These are phyloP conservation scores for Xerocomus brunneocitrinus DNA, from an alignment of 768 basidiomycete genomes.

Conservation along the genomic window DNA sequence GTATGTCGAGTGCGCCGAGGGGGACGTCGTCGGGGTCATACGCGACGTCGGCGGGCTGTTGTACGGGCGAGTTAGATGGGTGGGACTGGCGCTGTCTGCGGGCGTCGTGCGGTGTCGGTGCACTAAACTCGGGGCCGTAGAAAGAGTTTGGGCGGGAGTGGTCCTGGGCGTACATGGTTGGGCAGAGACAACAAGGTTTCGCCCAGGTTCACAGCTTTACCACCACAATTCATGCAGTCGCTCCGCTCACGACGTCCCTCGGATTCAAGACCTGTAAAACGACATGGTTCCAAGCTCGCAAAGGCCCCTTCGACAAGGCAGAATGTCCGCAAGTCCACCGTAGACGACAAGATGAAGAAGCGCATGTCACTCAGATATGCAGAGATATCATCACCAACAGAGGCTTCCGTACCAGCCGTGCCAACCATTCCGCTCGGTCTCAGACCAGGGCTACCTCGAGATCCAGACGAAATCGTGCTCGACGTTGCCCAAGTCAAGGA, in stretches of 20 bases:
- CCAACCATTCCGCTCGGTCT: slow-evolving; percentile 51
- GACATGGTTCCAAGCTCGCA: slow-evolving; percentile 29
- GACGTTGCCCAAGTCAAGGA: slow-evolving; percentile 39
- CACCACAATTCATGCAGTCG: slow-evolving; percentile 42
- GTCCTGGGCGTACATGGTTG: slow-evolving; percentile 31
- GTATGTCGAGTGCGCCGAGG: slow-evolving; percentile 24
- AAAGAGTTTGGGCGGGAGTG: slow-evolving; percentile 35
- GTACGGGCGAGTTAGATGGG: slow-evolving; percentile 22
- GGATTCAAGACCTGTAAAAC: slow-evolving; percentile 36
- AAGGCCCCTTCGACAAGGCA: slow-evolving; percentile 29
- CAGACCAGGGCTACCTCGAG: slow-evolving; percentile 33
- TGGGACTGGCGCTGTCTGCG: slow-evolving; percentile 7
- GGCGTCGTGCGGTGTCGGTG: background rate
- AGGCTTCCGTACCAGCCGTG: slow-evolving; percentile 49
- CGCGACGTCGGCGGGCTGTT: slow-evolving; percentile 29
- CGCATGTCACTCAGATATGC: slow-evolving; percentile 95
- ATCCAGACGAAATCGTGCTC: slow-evolving; percentile 47
- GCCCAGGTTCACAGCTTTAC: slow-evolving; percentile 11
- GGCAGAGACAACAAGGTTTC: slow-evolving; percentile 9
- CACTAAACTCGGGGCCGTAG: slow-evolving; percentile 26
- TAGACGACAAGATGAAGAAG: slow-evolving; percentile 93
- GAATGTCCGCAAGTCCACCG: slow-evolving; percentile 43
- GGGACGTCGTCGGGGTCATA: slow-evolving; percentile 41
- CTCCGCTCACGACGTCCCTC: slow-evolving; percentile 51
- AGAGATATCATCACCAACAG: slow-evolving; percentile 71